phyloP scores from a whole-genome alignment of 805 yeast genomes.

The Millerozyma miso region DNA sequence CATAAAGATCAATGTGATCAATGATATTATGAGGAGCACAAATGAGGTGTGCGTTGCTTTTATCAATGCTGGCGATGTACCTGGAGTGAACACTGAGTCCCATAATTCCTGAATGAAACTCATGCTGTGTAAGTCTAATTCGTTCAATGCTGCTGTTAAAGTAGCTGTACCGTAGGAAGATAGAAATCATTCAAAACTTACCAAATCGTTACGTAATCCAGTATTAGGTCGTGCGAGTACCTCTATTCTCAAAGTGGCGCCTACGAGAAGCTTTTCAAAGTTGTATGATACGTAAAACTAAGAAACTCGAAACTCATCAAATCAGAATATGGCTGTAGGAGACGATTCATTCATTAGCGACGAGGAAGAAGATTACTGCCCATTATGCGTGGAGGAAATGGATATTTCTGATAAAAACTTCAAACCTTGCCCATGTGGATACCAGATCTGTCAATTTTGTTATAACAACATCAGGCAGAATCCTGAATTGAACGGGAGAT shows the following conservation, averaged over 20 bases:
- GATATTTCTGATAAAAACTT: slow-evolving; percentile 94
- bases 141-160: too few species aligned
- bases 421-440: slow-evolving; percentile 99
- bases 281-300: too few species aligned
- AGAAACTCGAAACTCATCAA: too few species aligned
- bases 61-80: slow-evolving; percentile 85
- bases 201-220: too few species aligned
- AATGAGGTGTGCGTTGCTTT: slow-evolving; percentile 87
- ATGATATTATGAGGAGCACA: slow-evolving; percentile 52
- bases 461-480: slow-evolving; percentile 94
- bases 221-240: too few species aligned
- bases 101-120: slow-evolving; percentile 65
- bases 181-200: too few species aligned
- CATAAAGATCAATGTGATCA: slow-evolving; percentile 54
- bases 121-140: too few species aligned
- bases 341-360: slow-evolving; percentile 65
- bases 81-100: slow-evolving; percentile 91
- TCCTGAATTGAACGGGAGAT: slow-evolving; percentile 91
- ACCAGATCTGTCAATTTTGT: slow-evolving; percentile 97
- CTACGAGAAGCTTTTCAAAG: neutral
- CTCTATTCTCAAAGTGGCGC: neutral
- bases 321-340: slow-evolving; percentile 22
- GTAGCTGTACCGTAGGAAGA: too few species aligned
- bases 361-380: slow-evolving; percentile 79
- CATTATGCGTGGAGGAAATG: slow-evolving; percentile 96